Percentiles rank a stretch among this genome's conserved stretches.
Conservation (phyloP, 108 stramenopile genomes). For the Cyclotella atomus region DNA sequence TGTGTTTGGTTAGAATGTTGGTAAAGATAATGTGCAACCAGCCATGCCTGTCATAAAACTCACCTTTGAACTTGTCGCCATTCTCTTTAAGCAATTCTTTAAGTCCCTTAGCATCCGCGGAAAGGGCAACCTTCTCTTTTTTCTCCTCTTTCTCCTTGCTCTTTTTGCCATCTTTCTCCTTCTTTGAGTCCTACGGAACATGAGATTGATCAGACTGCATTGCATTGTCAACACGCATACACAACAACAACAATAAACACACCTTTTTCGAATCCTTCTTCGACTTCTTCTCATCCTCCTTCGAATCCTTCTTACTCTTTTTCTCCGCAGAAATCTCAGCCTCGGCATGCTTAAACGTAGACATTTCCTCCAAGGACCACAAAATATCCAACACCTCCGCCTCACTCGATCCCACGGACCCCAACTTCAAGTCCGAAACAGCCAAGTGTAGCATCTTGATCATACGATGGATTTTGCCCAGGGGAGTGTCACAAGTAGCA, state of each 20-base stretch:
- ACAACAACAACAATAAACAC: background rate
- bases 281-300: constrained; percentile 80
- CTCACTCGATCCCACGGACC: constrained; percentile 72
- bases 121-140: constrained; percentile 74
- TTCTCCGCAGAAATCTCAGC: constrained; percentile 77
- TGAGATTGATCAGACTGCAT: too few species aligned
- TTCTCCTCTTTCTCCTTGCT: constrained; percentile 68
- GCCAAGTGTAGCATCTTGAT: constrained; percentile 94
- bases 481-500: constrained; percentile 85
- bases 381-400: constrained; percentile 94
- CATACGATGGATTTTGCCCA: constrained; percentile 95
- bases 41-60: background rate
- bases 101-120: constrained; percentile 67
- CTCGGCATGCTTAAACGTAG: constrained; percentile 79
- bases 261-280: constrained; percentile 76
- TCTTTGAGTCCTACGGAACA: constrained; percentile 55
- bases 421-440: constrained; percentile 75
- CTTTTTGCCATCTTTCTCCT: constrained; percentile 80
- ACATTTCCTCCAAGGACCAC: constrained; percentile 95
- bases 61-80: constrained; percentile 78
- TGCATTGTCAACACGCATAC: too few species aligned
- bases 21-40: background rate
- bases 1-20: too few species aligned
- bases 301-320: constrained; percentile 84
- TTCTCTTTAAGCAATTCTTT: constrained; percentile 88